Conservation (phyloP, 2,329 filamentous ascomycete species). For the Monosporascus ibericus region DNA sequence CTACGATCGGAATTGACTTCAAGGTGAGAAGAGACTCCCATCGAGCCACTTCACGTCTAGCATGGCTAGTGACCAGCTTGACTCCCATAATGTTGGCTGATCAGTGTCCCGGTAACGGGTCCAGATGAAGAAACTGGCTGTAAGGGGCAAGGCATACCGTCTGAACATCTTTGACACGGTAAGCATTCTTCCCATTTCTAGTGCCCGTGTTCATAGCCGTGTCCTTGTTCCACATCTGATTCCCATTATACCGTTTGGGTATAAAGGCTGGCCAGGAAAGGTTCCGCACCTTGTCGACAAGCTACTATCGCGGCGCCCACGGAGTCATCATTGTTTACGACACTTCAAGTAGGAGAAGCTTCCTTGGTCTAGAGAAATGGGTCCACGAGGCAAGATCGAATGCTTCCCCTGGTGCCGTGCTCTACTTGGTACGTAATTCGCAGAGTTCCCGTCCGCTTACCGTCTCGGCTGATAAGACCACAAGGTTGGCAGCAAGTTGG, state of each 20-base stretch:
- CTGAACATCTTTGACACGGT: constrained; percentile 48
- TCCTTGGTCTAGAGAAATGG: constrained; percentile 47
- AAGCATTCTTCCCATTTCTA: constrained; percentile 9
- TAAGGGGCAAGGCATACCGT: constrained; percentile 45
- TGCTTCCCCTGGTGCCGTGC: constrained; percentile 40
- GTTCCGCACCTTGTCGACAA: constrained; percentile 44
- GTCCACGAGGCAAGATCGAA: constrained; percentile 47
- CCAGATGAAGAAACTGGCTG: constrained; percentile 46
- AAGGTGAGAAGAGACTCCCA: constrained; percentile 31
- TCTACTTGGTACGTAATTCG: constrained; percentile 35
- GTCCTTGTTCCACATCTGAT: too few species aligned
- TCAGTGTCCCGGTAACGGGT: neutral
- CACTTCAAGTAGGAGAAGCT: constrained; percentile 41
- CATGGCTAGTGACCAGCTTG: too few species aligned
- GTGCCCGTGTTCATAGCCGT: too few species aligned
- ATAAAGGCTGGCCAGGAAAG: constrained; percentile 38
- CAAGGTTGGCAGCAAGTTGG: constrained; percentile 45
- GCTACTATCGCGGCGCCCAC: constrained; percentile 45
- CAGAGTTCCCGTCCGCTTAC: neutral
- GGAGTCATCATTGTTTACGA: constrained; percentile 45
- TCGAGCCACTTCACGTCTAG: too few species aligned
- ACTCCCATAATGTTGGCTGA: too few species aligned
- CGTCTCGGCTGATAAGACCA: constrained; percentile 2
- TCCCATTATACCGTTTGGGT: too few species aligned
- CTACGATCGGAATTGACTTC: constrained; percentile 53